These are phyloP conservation scores for Holtermannia corniformis DNA, from an alignment of 768 basidiomycete genomes.

Conservation along the genomic window DNA sequence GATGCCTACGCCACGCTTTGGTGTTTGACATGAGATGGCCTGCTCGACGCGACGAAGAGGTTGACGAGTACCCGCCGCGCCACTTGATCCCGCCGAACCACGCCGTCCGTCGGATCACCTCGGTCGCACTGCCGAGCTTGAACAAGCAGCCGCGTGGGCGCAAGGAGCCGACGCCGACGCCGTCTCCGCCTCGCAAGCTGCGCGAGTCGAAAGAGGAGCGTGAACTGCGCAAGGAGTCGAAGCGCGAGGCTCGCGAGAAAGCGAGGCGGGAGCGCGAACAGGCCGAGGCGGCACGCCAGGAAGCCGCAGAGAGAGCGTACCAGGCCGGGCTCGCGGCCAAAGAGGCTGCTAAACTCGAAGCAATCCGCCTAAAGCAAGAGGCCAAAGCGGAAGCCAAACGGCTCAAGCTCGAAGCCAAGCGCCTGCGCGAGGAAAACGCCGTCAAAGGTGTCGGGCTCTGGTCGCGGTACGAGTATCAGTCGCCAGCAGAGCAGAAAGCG, in stretches of 20 bases:
- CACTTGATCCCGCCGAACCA: conserved; percentile 28
- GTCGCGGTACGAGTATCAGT: conserved; percentile 24
- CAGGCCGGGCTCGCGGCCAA: conserved; percentile 5
- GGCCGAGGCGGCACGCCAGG: conserved; percentile 20
- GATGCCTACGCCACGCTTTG: conserved; percentile 29
- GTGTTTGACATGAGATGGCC: conserved; percentile 33
- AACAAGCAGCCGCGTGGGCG: conserved; percentile 11
- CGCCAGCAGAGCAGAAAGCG: conserved; percentile 17
- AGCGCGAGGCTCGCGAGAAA: conserved; percentile 10
- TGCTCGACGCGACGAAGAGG: conserved; percentile 21
- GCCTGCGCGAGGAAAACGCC: conserved; percentile 11
- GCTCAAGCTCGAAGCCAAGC: conserved; percentile 15
- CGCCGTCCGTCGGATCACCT: conserved; percentile 18
- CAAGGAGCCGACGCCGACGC: conserved; percentile 13
- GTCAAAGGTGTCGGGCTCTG: conserved; percentile 30
- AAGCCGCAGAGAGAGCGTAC: conserved; percentile 16
- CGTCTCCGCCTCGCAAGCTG: conserved; percentile 6
- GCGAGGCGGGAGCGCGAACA: conserved; percentile 21
- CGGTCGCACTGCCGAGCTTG: conserved; percentile 24
- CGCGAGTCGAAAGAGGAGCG: conserved; percentile 3
- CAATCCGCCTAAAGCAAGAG: background rate
- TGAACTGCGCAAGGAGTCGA: conserved; percentile 3
- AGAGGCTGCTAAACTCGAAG: conserved; percentile 13
- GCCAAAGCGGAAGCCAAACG: conserved; percentile 5
- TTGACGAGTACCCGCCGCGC: conserved; percentile 31